Evolutionary conservation across 305 asterid genomes (phyloP), one percentile per base, ranked within the genome.

Genomic region (Fraxinus latifolia): DNA sequence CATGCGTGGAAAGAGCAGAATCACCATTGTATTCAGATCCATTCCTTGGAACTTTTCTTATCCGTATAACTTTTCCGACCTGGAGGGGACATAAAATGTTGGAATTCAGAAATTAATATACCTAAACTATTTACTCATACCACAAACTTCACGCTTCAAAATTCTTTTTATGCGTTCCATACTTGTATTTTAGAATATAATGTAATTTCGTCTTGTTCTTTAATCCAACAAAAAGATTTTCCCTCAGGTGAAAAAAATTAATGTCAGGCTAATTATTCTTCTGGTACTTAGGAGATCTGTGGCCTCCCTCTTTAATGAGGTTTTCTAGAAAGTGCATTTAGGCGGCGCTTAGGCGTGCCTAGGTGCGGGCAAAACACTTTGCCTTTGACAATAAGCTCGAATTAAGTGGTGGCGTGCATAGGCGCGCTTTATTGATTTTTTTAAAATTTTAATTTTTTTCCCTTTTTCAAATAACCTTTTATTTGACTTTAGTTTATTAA

Each of bases 1-100:
- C 99, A 11, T 86, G 86, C 76, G 81, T 88, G 77, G 93, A 87
- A 82, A 93, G 85, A 79, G 90, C 89, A 42, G 90, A 81, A 83
- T 78, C 87, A 68, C 90, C 91, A 86, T 87, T 90, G 9, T 78
- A 31, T 84, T 86, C 85, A 67, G 92, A 85, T 74, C 85, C 91
- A 81, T 89, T 83, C 76, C 83, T 92, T 44, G 93, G 83, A 77
- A 87, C 78, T 87, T 96, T 94, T 78, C 87, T 96, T 88, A 96
- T 81, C 85, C 99, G 83, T 83, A 96, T 84, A 33, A 94, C 91
- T 90, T 94, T 94, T 23, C 97, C 98, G 81, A 90, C 91, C 99
- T 96, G 80, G 19, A 84, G 34, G 78, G 65, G 86, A 81, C 71
- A 84, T 12, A 50, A 79, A 53, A 86, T 62, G 62, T 36, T 76